Evolutionary conservation across 169 alveolate species (phyloP).

Genomic region (Theileria luwenshuni): DNA sequence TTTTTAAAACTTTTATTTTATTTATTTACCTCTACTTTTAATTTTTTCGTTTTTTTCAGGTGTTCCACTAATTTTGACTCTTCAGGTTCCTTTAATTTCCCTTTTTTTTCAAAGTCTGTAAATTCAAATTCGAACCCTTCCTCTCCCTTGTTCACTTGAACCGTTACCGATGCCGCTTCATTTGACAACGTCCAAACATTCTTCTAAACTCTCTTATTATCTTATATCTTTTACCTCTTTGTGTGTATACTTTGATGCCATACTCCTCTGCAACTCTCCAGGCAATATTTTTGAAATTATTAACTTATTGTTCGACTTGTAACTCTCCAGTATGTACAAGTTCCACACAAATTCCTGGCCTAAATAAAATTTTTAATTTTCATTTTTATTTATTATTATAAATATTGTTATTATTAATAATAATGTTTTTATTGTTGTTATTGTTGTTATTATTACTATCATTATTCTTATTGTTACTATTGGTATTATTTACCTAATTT

Average conservation of each 20-base stretch:
- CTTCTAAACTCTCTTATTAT: background rate
- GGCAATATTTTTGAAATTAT: conserved; percentile 15
- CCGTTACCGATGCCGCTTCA: conserved; percentile 22
- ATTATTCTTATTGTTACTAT: too few relatives aligned
- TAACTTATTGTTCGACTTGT: conserved; percentile 25
- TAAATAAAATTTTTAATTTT: background rate
- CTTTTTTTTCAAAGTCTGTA: conserved; percentile 2
- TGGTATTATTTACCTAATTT: conserved; percentile 7
- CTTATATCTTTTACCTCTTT: conserved; percentile 16
- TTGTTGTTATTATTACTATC: too few relatives aligned
- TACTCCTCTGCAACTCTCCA: background rate
- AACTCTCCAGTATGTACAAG: conserved; percentile 23
- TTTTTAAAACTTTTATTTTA: background rate
- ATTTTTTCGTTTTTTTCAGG: background rate
- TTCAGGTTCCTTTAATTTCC: conserved; percentile 1
- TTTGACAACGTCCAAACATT: conserved; percentile 12
- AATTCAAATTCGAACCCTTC: conserved; percentile 3
- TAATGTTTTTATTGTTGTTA: too few relatives aligned
- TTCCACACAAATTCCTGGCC: conserved; percentile 41
- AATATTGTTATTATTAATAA: too few relatives aligned
- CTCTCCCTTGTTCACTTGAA: conserved; percentile 4
- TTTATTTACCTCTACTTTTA: background rate
- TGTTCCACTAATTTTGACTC: conserved; percentile 7
- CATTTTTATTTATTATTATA: too few relatives aligned
- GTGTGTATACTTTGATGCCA: conserved; percentile 16